Base-by-base conservation (phyloP, 2,329 filamentous ascomycete species). In the Fusarium sp. region DNA sequence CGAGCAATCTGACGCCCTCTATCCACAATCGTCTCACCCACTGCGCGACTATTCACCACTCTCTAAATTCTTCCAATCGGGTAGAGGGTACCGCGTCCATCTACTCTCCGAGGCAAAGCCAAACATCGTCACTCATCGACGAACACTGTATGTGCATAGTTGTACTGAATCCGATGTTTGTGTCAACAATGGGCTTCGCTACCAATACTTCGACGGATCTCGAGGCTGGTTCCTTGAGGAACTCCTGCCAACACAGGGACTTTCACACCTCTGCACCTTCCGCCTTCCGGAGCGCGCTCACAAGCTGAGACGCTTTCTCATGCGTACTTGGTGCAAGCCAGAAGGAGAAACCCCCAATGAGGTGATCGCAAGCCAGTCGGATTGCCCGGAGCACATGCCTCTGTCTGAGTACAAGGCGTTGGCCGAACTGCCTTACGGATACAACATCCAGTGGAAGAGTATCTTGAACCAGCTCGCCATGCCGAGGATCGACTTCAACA, bases 321-420 rank as follows among this genome's bases (percentile, higher is more conserved):
- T 40, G 1, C 73, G 66, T 0, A 68, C 58, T 2, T 69, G 63
- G 55, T 0, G 3, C 0, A 2, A 24, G 1, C 70, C 73, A 6
- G 29, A 73, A 12, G 72, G 75, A 0, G 20, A 67, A n/a, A 69
- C 70, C 1, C 81, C 87, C 0, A 93, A 93, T 64, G 71, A 82
- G 0, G 85, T 88, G 0, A 83, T 92, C 14, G 84, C 90, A 0
- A 78, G 75, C 1, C 87, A 90, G 66, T 79, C 73, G 0, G 58
- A 77, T 0, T 91, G 89, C 60, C 88, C 90, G 0, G 14, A 65
- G 0, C 73, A 84, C 24, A 80, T 92, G 64, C 82, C 85, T 0
- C 66, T 89, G 0, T 84, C 86, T 0, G 89, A 92, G 62, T 92
- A 85, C 75, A 87, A 88, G 58, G 81, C 84, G 2, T 8, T 78